Evolutionary conservation across 225 moss, liverwort and hornwort species (phyloP).

Genomic region (Climacium dendroides): DNA sequence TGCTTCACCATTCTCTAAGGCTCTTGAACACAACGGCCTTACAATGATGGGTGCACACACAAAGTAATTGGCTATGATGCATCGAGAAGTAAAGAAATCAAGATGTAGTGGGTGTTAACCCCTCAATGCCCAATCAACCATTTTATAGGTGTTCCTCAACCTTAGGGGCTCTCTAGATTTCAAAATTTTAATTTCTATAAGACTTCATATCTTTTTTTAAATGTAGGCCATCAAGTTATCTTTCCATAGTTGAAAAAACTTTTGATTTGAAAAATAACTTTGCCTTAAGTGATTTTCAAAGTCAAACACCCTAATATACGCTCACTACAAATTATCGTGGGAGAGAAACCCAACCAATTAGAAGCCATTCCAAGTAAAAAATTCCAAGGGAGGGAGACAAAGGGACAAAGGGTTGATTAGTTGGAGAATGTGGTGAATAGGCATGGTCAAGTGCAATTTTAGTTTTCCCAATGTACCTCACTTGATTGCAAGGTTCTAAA

Average conservation of each 20-base stretch:
- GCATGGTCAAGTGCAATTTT: not conserved
- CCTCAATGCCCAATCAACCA: not conserved
- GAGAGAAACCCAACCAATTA: not conserved
- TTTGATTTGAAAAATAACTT: not conserved
- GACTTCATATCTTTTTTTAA: not conserved
- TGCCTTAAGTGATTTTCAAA: not conserved
- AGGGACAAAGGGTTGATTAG: not conserved
- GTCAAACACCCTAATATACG: not conserved
- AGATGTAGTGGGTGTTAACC: not conserved
- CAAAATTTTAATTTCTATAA: not conserved
- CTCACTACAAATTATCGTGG: fast-evolving
- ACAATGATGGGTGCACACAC: too few relatives aligned
- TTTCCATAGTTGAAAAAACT: fast-evolving
- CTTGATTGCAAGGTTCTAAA: not conserved
- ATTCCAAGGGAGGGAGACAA: not conserved
- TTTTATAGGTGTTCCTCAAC: not conserved
- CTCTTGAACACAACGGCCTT: not conserved
- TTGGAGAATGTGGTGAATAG: not conserved
- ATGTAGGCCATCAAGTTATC: not conserved
- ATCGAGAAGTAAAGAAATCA: not conserved
- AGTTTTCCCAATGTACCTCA: not conserved
- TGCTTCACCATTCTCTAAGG: not conserved
- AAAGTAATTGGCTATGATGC: not conserved
- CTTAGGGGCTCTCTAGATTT: fast-evolving
- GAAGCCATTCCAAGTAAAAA: not conserved